Base-by-base conservation (phyloP, 148 eudicot genomes). In the Vaccinium macrocarpon region DNA sequence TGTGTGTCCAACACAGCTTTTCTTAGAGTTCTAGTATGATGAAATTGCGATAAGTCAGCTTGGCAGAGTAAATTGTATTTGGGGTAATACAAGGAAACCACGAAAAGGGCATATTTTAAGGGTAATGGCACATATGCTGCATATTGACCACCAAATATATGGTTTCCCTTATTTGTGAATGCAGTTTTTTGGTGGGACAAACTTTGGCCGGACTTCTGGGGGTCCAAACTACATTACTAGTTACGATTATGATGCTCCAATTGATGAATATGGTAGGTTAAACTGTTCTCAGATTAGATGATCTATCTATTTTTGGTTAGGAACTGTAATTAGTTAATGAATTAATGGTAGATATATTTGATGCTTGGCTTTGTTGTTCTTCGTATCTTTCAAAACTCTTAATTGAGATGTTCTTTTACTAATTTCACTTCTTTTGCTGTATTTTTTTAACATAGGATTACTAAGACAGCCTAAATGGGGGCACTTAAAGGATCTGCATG, bases 231-330 rank as follows among this genome's bases (percentile, higher is more conserved):
- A 90, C 83, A 90, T 94, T 84, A 97, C 98, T 80, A 97, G 99
- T 82, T 97, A 95, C 83, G 99, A 95, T 72, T 97, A 97, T 87
- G 99, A 97, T 93, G 99, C 99, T 73, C 99, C 99, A 62, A 82
- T 97, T 81, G 98, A 97, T 90, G 99, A 97, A 93, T 97, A 93
- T 90, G 99, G 99, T 95, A 86, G 52, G 89, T 81, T 86, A 11
- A 79, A 56, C 8, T 78, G 21, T 81, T 32, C 29, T 68, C 50
- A 66, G 52, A 49, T 82, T 4, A 53, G 46, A 57, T 18, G 46
- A 53, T 46, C 16, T 27, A 13, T 68, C 46, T 27, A 12, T 35
- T 53, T 62, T 73, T 35, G 56, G 25, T 64, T 52, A 73, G 75
- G 19, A 81, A 49, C 75, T 25, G 42, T 46, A 19, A n/a, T 42